These are phyloP conservation scores for Arabidopsis hybrid DNA, from an alignment of 441 rosid genomes.

Conservation along the genomic window DNA sequence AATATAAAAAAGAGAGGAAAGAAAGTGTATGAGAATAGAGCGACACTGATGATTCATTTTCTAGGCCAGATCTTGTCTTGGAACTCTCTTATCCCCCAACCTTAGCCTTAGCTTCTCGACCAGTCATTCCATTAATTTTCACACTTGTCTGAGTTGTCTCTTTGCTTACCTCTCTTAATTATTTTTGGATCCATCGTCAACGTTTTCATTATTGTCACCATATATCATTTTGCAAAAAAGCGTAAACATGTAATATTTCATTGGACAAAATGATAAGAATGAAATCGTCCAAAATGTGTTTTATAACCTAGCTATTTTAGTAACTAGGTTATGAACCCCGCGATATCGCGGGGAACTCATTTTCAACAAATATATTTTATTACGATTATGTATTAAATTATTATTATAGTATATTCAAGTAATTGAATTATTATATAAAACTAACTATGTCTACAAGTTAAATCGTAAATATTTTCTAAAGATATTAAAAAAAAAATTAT, in stretches of 20 bases:
- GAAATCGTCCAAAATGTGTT: not conserved
- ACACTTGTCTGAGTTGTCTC: slow-evolving; percentile 39
- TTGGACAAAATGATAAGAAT: not conserved
- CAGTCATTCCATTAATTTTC: slow-evolving; percentile 17
- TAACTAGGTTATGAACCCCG: too few relatives aligned
- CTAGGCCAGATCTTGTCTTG: slow-evolving; percentile 41
- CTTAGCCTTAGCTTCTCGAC: slow-evolving; percentile 35
- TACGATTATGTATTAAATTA: too few relatives aligned
- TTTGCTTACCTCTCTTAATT: slow-evolving; percentile 24
- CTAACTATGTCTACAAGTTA: too few relatives aligned
- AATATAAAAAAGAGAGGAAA: not conserved
- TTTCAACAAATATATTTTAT: too few relatives aligned
- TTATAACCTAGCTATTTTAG: not conserved
- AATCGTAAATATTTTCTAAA: too few relatives aligned
- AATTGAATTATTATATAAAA: too few relatives aligned
- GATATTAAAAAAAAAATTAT: too few relatives aligned
- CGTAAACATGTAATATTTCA: not conserved
- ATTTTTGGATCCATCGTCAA: slow-evolving; percentile 25
- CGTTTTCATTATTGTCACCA: not conserved
- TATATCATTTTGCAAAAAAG: not conserved
- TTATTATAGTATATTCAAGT: too few relatives aligned
- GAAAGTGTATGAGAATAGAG: slow-evolving; percentile 40
- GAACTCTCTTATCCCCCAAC: slow-evolving; percentile 43
- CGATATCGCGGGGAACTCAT: too few relatives aligned
- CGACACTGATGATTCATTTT: slow-evolving; percentile 32